Base-by-base conservation (phyloP, 2,329 filamentous ascomycete species). In the Rhynchosporium secalis region DNA sequence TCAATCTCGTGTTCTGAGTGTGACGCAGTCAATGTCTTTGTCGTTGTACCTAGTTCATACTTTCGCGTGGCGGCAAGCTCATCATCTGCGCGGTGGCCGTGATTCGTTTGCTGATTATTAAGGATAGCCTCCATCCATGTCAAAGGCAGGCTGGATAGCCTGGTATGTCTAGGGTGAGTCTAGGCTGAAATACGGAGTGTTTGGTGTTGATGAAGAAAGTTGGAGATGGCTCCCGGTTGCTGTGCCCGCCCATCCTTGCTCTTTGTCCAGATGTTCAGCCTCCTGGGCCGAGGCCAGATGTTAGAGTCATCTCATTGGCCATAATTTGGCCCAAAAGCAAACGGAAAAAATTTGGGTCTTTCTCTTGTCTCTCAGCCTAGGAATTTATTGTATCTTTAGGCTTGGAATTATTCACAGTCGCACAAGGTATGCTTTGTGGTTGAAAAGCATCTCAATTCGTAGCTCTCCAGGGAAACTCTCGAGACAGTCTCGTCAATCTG, bases 181-280 rank as follows among this genome's bases (percentile, higher is more conserved):
- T 38, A 48, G 41, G 28, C 43, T 48, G 56, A 46, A 49, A 26
- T 33, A 13, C 31, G 33, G 46, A 28, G 40, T 40, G 60, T 66
- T 64, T 68, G 67, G 61, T 62, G 56, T 68, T 68, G 64, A 62
- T 46, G 54, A 47, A 10, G 52, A 33, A 26, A 31, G 20, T 56
- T 58, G 47, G 47, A 20, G 20, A 26, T 40, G 52, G 7, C 13
- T 56, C n/a, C 40, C 15, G 28, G 28, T 43, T 33, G 41, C 31
- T 20, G 9, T 10, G 33, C 43, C n/a, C 48, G 13, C 4, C 36
- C 20, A 58, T 47, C 48, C 49, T 41, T 61, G 43, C 33, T 58
- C n/a, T 49, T 49, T 57, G 40, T 43, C 52, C 26, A 45, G 52
- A 45, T 43, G 13, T 56, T 56, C 54, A 56, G 54, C 54, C 54